Evolutionary conservation across 2,329 filamentous ascomycete genomes (phyloP).

Genomic region (Botrytis fragariae): DNA sequence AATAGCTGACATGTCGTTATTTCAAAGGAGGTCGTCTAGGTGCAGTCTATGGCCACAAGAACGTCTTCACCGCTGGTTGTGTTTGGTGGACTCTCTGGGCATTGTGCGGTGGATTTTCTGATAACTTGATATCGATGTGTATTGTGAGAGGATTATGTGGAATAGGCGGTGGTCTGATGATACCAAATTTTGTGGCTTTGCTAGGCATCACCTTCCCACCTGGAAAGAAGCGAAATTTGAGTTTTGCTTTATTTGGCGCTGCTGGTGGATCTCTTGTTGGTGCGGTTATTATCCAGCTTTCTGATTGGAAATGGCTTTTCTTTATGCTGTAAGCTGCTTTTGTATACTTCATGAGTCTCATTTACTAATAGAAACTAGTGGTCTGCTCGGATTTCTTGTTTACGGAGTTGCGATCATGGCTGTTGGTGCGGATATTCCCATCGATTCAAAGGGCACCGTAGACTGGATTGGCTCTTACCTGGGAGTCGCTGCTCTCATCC

Average conservation of each 20-base stretch:
- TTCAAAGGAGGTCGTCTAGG: constrained; percentile 17
- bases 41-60: constrained; percentile 21
- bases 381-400: constrained; percentile 12
- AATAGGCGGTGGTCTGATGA: constrained; percentile 48
- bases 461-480: constrained; percentile 44
- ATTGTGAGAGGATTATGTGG: constrained; percentile 48
- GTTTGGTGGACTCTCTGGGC: constrained; percentile 20
- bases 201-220: constrained; percentile 48
- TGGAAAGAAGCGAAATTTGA: constrained; percentile 45
- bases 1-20: constrained; percentile 4
- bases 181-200: constrained; percentile 51
- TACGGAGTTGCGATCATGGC: constrained; percentile 11
- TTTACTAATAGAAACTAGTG: not conserved
- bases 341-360: not conserved
- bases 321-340: constrained; percentile 36
- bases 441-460: constrained; percentile 40
- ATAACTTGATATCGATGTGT: constrained; percentile 44
- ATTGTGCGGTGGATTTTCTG: constrained; percentile 41
- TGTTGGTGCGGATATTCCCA: constrained; percentile 8
- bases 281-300: constrained; percentile 40
- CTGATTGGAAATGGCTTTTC: constrained; percentile 45
- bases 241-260: constrained; percentile 46
- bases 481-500: constrained; percentile 43
- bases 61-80: constrained; percentile 15
- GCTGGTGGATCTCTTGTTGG: constrained; percentile 42